Percentiles rank a stretch among this genome's conserved stretches.
phyloP scores from a whole-genome alignment of 2,329 filamentous ascomycete genomes.

The Lomentospora prolificans region DNA sequence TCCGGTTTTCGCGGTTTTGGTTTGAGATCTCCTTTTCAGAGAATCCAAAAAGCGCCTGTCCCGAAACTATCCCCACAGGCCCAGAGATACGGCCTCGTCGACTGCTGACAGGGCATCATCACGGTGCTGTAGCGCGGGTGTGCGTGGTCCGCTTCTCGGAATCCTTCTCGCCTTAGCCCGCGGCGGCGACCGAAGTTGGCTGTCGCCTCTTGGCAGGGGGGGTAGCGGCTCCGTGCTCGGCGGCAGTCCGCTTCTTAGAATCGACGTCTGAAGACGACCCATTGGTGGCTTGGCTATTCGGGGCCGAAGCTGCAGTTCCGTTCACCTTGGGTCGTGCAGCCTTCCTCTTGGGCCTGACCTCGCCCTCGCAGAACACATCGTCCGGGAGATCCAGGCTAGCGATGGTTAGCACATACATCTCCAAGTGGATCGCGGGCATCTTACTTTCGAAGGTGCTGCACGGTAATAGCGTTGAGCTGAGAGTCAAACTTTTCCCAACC shows the following conservation, averaged over 20 bases:
- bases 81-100: neutral
- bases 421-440: constrained; percentile 19
- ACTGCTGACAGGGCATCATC: neutral
- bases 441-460: constrained; percentile 82
- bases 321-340: neutral
- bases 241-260: constrained; percentile 38
- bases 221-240: constrained; percentile 23
- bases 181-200: constrained; percentile 30
- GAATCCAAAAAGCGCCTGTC: neutral
- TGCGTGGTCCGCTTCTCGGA: neutral
- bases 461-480: constrained; percentile 66
- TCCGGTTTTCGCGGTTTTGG: neutral
- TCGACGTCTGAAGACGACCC: constrained; percentile 24
- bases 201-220: constrained; percentile 23
- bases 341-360: constrained; percentile 51
- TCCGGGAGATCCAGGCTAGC: constrained; percentile 74
- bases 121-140: too few species aligned
- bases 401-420: neutral
- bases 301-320: neutral
- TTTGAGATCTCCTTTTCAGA: neutral
- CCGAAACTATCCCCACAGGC: too few species aligned
- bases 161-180: constrained; percentile 19
- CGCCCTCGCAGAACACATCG: constrained; percentile 78
- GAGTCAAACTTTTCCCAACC: constrained; percentile 66
- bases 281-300: neutral